Percentiles rank a stretch among this genome's conserved stretches.
Evolutionary conservation across 2,329 filamentous ascomycete species (phyloP).

Genomic region (Verticillium dahliae): DNA sequence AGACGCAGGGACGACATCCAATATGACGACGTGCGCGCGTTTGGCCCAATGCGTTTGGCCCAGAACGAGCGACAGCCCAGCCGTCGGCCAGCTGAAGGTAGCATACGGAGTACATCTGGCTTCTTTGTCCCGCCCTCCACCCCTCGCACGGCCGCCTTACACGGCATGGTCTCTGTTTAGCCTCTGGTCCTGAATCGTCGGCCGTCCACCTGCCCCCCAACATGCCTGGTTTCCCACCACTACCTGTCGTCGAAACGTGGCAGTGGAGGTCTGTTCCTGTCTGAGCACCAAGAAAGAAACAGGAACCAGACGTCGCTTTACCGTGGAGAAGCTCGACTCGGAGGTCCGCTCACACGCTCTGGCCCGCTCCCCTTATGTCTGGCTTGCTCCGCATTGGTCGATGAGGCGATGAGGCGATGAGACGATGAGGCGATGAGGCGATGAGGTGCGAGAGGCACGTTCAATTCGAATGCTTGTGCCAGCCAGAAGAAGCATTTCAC

Average conservation of each 20-base stretch:
- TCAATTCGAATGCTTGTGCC: neutral
- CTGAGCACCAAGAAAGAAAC: neutral
- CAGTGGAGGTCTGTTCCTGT: neutral
- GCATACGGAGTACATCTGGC: neutral
- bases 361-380: neutral
- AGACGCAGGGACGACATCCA: neutral
- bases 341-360: neutral
- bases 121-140: neutral
- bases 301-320: neutral
- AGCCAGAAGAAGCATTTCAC: neutral
- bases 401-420: neutral
- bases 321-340: neutral
- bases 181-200: neutral
- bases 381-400: neutral
- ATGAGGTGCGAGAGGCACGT: neutral
- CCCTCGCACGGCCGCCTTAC: neutral
- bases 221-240: neutral
- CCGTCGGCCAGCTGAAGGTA: neutral
- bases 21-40: neutral
- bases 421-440: no score
- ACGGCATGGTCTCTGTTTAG: neutral
- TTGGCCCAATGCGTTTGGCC: neutral
- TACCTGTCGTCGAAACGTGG: slow-evolving; percentile 1
- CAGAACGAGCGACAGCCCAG: neutral
- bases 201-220: neutral